Conservation (phyloP, 768 basidiomycete genomes). For the Leucocoprinus birnbaumii region DNA sequence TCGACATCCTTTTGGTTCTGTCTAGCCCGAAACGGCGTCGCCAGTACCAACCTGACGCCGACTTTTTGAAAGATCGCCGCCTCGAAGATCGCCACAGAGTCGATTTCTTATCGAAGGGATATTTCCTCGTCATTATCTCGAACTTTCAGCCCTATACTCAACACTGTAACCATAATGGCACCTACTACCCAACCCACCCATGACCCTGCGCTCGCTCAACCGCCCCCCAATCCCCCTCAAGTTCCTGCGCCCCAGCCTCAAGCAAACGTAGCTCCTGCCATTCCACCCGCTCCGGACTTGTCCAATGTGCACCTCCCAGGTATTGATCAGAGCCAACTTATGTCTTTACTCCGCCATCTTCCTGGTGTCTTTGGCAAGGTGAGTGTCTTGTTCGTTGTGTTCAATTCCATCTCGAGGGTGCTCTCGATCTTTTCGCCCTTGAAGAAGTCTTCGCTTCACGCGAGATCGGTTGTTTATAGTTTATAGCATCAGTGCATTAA, state of each 20-base stretch:
- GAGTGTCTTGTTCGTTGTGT: conserved; percentile 19
- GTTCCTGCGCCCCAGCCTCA: conserved; percentile 26
- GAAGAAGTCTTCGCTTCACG: background rate
- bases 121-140: background rate
- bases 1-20: background rate
- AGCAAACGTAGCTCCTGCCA: conserved; percentile 20
- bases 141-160: background rate
- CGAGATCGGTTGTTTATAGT: background rate
- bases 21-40: background rate
- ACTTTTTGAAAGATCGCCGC: background rate
- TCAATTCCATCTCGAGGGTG: background rate
- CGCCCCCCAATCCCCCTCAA: conserved; percentile 23
- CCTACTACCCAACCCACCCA: conserved; percentile 33
- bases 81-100: background rate
- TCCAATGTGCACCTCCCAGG: conserved; percentile 23
- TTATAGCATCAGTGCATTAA: conserved; percentile 19
- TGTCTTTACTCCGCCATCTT: conserved; percentile 54
- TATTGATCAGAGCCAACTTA: conserved; percentile 56
- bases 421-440: background rate
- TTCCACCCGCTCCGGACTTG: conserved; percentile 23
- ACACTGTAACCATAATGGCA: conserved; percentile 25
- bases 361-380: conserved; percentile 58
- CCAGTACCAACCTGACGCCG: background rate
- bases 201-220: conserved; percentile 37
- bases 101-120: background rate